phyloP scores from a whole-genome alignment of 2,329 filamentous ascomycete species.

The Beauveria sp. region DNA sequence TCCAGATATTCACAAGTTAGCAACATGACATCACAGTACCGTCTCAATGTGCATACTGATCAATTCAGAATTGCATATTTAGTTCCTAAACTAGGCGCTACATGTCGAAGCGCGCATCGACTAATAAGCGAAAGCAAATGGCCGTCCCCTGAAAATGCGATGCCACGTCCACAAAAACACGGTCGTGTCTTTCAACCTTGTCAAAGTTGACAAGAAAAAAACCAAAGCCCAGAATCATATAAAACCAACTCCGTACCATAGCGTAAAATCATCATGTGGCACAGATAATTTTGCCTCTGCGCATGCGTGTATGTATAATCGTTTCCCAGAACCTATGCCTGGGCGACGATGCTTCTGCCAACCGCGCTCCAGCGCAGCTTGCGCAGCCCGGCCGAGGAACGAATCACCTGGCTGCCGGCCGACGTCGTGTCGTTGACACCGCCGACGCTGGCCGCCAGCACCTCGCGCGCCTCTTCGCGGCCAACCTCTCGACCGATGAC shows the following conservation, averaged over 20 bases:
- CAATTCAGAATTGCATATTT: not conserved
- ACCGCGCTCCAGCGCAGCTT: slow-evolving; percentile 49
- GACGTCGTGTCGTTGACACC: slow-evolving; percentile 37
- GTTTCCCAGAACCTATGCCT: slow-evolving; percentile 3
- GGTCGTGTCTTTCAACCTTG: no score
- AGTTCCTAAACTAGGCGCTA: not conserved
- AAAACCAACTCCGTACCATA: slow-evolving; percentile 2
- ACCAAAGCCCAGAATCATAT: not conserved
- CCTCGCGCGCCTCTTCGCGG: slow-evolving; percentile 42
- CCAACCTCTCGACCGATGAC: slow-evolving; percentile 61
- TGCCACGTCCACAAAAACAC: not conserved
- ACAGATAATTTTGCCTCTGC: not conserved
- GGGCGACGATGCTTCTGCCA: slow-evolving; percentile 41
- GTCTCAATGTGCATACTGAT: not conserved
- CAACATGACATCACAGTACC: not conserved
- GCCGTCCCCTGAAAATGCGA: not conserved
- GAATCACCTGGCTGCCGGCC: slow-evolving; percentile 47
- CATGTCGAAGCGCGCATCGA: not conserved
- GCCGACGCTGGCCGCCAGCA: slow-evolving; percentile 34
- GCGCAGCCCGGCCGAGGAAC: slow-evolving; percentile 42
- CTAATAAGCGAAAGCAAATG: not conserved
- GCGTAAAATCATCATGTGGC: not conserved
- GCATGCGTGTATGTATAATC: slow-evolving; percentile 5
- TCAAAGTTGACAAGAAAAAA: not conserved
- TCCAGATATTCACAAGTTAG: no score